Evolutionary conservation across 148 eudicot species (phyloP).

Genomic region (Silene latifolia): DNA sequence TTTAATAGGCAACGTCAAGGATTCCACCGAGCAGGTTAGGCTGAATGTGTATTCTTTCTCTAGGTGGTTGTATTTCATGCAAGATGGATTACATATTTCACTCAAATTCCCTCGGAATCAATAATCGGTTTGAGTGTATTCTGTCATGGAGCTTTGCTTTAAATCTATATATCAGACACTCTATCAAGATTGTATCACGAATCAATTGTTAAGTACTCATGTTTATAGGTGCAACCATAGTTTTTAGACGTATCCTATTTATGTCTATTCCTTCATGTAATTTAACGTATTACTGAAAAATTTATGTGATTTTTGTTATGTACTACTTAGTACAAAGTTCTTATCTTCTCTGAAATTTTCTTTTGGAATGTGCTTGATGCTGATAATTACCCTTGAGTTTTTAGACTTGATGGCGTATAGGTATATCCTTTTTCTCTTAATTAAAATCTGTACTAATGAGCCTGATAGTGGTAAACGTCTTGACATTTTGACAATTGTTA

Average conservation of each 20-base stretch:
- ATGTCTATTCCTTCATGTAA: neutral
- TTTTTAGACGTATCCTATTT: neutral
- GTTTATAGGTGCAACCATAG: neutral
- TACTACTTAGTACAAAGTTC: neutral
- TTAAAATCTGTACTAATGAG: conserved; percentile 2
- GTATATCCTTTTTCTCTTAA: neutral
- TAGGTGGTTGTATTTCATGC: neutral
- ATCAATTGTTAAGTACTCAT: neutral
- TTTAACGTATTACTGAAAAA: neutral
- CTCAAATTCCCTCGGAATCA: neutral
- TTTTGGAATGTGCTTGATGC: neutral
- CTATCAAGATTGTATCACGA: neutral
- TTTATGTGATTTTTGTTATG: neutral
- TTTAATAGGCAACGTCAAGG: conserved; percentile 33
- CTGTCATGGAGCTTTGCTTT: neutral
- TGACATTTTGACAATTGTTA: neutral
- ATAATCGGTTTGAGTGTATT: neutral
- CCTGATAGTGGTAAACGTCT: neutral
- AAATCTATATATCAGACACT: neutral
- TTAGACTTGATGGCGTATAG: neutral
- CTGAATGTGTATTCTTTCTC: neutral
- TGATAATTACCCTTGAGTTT: neutral
- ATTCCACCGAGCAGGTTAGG: conserved; percentile 45
- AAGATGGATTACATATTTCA: neutral
- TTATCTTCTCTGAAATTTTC: neutral